These are phyloP conservation scores for Pleomassaria siparia DNA, from an alignment of 2,329 filamentous ascomycete species.

Conservation along the genomic window DNA sequence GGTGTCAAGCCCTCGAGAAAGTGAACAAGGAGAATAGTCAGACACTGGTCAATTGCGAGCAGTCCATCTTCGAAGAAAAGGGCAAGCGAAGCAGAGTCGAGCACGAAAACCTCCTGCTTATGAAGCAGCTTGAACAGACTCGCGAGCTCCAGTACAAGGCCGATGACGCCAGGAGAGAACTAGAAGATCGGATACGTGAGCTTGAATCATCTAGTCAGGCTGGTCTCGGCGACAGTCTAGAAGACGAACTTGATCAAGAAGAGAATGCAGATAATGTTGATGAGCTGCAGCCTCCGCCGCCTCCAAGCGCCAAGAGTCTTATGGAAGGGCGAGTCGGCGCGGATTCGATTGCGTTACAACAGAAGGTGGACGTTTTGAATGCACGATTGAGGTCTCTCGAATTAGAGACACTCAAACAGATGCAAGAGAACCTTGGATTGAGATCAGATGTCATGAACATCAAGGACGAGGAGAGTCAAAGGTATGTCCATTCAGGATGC, in stretches of 20 bases:
- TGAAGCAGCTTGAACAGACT: conserved; percentile 51
- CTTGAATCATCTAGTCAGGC: conserved; percentile 38
- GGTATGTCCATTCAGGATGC: conserved; percentile 14
- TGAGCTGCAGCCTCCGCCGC: too few relatives aligned
- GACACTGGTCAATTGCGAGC: conserved; percentile 53
- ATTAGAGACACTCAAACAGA: conserved; percentile 44
- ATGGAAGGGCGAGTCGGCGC: conserved; percentile 30
- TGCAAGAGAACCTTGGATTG: conserved; percentile 44
- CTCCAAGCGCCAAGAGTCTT: conserved; percentile 15
- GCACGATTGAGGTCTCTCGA: conserved; percentile 42
- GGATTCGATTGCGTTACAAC: conserved; percentile 41
- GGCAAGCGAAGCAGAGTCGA: conserved; percentile 51
- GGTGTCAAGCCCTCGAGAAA: conserved; percentile 49
- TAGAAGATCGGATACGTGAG: conserved; percentile 49
- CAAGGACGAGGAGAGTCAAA: conserved; percentile 39
- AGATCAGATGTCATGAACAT: conserved; percentile 40
- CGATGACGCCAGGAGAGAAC: conserved; percentile 50
- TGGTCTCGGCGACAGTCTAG: conserved; percentile 37
- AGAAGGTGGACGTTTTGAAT: conserved; percentile 43
- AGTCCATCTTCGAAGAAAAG: conserved; percentile 55
- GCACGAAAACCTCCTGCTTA: conserved; percentile 50
- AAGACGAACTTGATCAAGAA: conserved; percentile 44
- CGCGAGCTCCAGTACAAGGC: conserved; percentile 51
- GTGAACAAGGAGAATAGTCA: conserved; percentile 55
- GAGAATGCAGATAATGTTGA: conserved; percentile 30